phyloP scores from a whole-genome alignment of 2,329 filamentous ascomycete genomes.

The Ceratocystis eucalypticola region DNA sequence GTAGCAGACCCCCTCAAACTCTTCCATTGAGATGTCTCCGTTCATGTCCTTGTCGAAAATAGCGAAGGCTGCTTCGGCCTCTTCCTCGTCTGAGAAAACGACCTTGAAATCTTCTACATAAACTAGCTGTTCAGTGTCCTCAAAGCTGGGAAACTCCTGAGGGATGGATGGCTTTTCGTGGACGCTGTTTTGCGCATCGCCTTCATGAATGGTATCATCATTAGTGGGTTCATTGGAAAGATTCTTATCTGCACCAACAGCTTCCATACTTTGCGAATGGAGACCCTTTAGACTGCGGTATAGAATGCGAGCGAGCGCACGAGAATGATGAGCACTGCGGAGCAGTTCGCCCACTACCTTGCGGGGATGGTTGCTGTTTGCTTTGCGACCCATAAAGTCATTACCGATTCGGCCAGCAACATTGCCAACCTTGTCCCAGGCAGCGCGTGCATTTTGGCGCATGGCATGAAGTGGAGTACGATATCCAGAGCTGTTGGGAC shows the following conservation, averaged over 20 bases:
- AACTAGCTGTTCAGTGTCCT: slow-evolving; percentile 61
- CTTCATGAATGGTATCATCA: slow-evolving; percentile 1
- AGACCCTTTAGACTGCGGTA: slow-evolving; percentile 59
- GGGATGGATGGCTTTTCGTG: slow-evolving; percentile 12
- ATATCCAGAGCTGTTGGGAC: slow-evolving; percentile 39
- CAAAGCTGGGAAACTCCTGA: slow-evolving; percentile 31
- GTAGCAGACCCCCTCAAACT: slow-evolving; percentile 82
- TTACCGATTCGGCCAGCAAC: slow-evolving; percentile 76
- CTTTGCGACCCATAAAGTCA: slow-evolving; percentile 72
- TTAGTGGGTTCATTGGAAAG: neutral
- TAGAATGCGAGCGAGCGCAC: slow-evolving; percentile 73
- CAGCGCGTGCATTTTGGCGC: slow-evolving; percentile 60
- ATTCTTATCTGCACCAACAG: slow-evolving; percentile 3
- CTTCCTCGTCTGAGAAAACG: slow-evolving; percentile 70
- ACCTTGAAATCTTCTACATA: slow-evolving; percentile 61
- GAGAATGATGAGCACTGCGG: slow-evolving; percentile 56
- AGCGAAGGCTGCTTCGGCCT: slow-evolving; percentile 74
- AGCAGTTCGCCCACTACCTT: slow-evolving; percentile 74
- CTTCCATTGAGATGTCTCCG: slow-evolving; percentile 89
- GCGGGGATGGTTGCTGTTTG: slow-evolving; percentile 57
- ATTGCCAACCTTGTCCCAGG: slow-evolving; percentile 67
- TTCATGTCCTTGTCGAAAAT: slow-evolving; percentile 97
- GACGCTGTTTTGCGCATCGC: slow-evolving; percentile 5
- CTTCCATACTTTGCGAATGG: slow-evolving; percentile 10
- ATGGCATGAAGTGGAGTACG: slow-evolving; percentile 64